Evolutionary conservation across 2,329 filamentous ascomycete species (phyloP), one percentile per base, ranked within the genome.

Genomic region (Thelonectria rubi): DNA sequence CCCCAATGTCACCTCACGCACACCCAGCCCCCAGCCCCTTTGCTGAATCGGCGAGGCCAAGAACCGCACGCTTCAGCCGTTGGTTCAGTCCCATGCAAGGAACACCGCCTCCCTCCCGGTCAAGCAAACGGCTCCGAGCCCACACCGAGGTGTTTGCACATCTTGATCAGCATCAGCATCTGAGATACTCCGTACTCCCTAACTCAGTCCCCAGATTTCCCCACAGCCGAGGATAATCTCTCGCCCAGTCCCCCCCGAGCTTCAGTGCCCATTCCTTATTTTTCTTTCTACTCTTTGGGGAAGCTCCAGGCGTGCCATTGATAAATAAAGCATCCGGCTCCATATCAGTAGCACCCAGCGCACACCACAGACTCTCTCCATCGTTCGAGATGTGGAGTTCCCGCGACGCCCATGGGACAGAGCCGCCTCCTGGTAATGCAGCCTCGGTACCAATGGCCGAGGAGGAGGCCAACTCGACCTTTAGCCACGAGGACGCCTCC

Each of bases 401-500:
- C 57, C 65, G 65, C 60, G 68, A 64, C 60, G 10, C 7, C 10
- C 53, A 66, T 58, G 65, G 65, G 60, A 69, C 69, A 66, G 63
- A 60, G 65, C 70, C 71, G 68, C 56, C 68, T 58, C 65, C 68
- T 30, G 58, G 57, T 43, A 73, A 67, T 69, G 66, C 66, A 47
- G 65, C 65, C 55, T 65, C 71, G 61, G 65, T 70, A 64, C 65
- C 73, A 32, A 69, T 73, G 67, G 70, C 74, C 71, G 75, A 78
- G 56, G 76, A 77, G 52, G 76, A 78, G 55, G 68, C 70, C 62
- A 77, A 74, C 64, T 77, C 77, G 61, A 72, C 60, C 5, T 66
- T 76, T 47, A 76, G 75, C 58, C 71, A 76, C 66, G 75, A 77
- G 50, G 75, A 77, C n/a, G 74, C 67, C 48, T 78, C 76, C 40